These are phyloP conservation scores for Vitis riparia DNA, from an alignment of 164 flowering plant genomes.

Conservation along the genomic window DNA sequence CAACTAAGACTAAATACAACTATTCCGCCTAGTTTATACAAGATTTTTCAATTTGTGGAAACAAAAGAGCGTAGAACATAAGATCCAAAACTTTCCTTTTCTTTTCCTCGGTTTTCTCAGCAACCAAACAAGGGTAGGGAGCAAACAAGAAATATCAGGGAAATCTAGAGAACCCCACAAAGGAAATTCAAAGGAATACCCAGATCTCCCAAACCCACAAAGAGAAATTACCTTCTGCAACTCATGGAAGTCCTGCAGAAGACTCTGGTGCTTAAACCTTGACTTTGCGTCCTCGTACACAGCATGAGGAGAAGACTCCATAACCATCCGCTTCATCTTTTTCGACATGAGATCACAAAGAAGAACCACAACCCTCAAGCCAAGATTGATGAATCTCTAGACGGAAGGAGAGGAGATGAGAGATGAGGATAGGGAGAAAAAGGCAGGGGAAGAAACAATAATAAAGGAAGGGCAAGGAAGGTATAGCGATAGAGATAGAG, in stretches of 20 bases:
- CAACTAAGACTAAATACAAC: background rate
- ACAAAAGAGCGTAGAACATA: background rate
- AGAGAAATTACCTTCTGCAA: conserved; percentile 51
- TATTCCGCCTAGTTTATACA: background rate
- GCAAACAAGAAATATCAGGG: background rate
- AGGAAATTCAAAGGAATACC: conserved; percentile 15
- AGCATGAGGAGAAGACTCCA: conserved; percentile 24
- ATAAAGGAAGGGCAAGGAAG: conserved; percentile 7
- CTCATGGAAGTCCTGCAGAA: conserved; percentile 71
- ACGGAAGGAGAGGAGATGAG: background rate
- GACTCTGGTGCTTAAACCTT: conserved; percentile 59
- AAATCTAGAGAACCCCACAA: background rate
- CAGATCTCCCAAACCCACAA: conserved; percentile 26
- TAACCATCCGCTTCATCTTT: conserved; percentile 49
- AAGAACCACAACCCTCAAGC: conserved; percentile 10
- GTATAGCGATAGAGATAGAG: conserved; percentile 10
- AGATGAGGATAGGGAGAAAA: background rate
- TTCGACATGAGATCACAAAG: conserved; percentile 38
- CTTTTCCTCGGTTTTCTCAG: background rate
- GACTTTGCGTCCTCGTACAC: conserved; percentile 46
- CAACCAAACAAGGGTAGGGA: conserved; percentile 2
- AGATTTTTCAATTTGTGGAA: too few species aligned
- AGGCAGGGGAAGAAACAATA: conserved; percentile 8
- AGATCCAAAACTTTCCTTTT: background rate
- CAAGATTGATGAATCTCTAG: conserved; percentile 2